phyloP scores from a whole-genome alignment of 768 basidiomycete species.

The Tulasnella sp. region DNA sequence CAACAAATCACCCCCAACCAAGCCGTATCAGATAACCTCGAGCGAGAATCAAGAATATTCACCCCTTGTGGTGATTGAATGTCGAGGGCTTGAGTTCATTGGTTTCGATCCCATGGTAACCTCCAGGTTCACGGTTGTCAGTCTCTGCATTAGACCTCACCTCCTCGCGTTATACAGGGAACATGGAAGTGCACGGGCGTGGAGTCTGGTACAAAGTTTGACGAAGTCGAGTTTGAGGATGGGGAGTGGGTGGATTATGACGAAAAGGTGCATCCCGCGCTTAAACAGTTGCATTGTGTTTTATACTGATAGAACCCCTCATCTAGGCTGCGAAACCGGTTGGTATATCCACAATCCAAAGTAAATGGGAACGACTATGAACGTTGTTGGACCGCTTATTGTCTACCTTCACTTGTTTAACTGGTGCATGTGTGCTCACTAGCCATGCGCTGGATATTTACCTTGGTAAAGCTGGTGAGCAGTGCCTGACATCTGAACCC shows the following conservation, averaged over 20 bases:
- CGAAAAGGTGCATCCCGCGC: slow-evolving; percentile 52
- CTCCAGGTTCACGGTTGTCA: background rate
- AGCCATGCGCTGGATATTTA: too few relatives aligned
- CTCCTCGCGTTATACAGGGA: slow-evolving; percentile 41
- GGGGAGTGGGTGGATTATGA: slow-evolving; percentile 84
- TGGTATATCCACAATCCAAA: slow-evolving; percentile 54
- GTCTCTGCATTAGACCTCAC: background rate
- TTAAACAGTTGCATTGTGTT: too few relatives aligned
- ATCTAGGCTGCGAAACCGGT: slow-evolving; percentile 51
- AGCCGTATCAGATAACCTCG: slow-evolving; percentile 23
- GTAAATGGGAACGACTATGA: slow-evolving; percentile 39
- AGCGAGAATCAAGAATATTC: slow-evolving; percentile 45
- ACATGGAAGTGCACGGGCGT: slow-evolving; percentile 64
- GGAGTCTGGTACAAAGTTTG: slow-evolving; percentile 45
- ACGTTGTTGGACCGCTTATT: too few relatives aligned
- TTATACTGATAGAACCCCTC: slow-evolving; percentile 7
- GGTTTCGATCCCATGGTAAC: slow-evolving; percentile 64
- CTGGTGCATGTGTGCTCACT: too few relatives aligned
- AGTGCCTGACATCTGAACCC: too few relatives aligned
- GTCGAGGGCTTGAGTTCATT: slow-evolving; percentile 75
- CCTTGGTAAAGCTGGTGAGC: too few relatives aligned
- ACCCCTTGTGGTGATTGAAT: slow-evolving; percentile 65
- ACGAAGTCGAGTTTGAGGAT: slow-evolving; percentile 54
- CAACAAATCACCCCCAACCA: slow-evolving; percentile 43
- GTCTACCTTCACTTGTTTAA: too few relatives aligned